Conservation (phyloP, 2,329 filamentous ascomycete genomes). For the Didymella arachidicola region DNA sequence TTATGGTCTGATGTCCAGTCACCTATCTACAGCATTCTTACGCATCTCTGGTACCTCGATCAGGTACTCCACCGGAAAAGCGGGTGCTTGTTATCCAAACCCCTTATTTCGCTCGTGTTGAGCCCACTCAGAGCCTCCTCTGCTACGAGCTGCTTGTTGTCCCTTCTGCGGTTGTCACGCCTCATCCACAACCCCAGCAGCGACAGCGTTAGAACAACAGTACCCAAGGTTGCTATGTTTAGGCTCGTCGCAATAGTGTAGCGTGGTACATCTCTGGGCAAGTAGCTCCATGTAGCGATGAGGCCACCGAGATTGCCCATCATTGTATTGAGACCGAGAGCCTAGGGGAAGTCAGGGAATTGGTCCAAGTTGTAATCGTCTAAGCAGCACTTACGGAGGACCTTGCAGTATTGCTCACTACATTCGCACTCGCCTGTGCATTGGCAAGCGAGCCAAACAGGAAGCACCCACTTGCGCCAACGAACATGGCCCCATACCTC, state of each 20-base stretch:
- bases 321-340: neutral
- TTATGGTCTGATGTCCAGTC: neutral
- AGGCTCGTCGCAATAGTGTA: neutral
- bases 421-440: neutral
- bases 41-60: neutral
- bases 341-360: neutral
- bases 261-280: neutral
- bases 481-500: neutral
- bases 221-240: neutral
- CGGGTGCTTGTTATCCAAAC: neutral
- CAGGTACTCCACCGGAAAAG: neutral
- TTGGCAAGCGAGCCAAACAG: neutral
- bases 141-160: neutral
- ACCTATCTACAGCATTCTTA: no score
- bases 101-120: neutral
- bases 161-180: neutral
- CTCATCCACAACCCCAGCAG: slow-evolving; percentile 1
- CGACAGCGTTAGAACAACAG: neutral
- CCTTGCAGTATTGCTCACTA: neutral
- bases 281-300: neutral
- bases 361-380: neutral
- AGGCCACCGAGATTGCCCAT: neutral
- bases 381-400: neutral
- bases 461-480: neutral
- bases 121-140: neutral